Percentiles rank a stretch among this genome's conserved stretches.
These are phyloP conservation scores for Colletotrichum cordylinicola DNA, from an alignment of 2,329 filamentous ascomycete species.

Conservation along the genomic window DNA sequence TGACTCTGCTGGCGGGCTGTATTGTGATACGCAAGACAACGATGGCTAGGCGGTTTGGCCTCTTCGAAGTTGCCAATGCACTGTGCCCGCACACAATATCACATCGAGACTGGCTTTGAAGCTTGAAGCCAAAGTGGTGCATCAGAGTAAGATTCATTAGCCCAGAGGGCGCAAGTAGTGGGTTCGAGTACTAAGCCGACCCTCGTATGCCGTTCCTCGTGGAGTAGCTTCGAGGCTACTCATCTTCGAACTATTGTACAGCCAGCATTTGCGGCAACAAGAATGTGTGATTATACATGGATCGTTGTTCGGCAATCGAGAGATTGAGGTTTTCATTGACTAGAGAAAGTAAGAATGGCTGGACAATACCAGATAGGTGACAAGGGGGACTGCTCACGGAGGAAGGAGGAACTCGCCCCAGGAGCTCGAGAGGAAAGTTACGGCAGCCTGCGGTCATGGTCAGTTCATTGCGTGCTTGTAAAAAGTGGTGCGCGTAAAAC, in stretches of 20 bases:
- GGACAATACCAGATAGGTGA: not conserved
- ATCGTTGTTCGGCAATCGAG: not conserved
- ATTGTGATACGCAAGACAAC: not conserved
- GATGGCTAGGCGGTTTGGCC: not conserved
- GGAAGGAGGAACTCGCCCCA: slow-evolving; percentile 73
- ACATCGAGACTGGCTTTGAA: not conserved
- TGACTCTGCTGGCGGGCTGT: not conserved
- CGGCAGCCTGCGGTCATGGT: slow-evolving; percentile 55
- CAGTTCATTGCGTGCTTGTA: not conserved
- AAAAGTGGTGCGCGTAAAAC: slow-evolving; percentile 27
- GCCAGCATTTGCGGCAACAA: slow-evolving; percentile 17
- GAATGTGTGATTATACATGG: slow-evolving; percentile 16
- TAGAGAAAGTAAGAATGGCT: not conserved
- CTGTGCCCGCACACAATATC: not conserved
- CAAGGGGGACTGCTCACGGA: slow-evolving; percentile 50
- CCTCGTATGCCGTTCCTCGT: slow-evolving; percentile 3
- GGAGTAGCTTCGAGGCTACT: slow-evolving; percentile 5
- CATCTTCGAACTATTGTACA: slow-evolving; percentile 22
- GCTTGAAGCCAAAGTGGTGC: not conserved
- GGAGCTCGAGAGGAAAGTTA: slow-evolving; percentile 71
- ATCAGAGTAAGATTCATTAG: slow-evolving; percentile 12
- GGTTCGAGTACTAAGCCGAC: not conserved
- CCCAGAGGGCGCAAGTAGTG: not conserved
- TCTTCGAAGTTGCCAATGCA: not conserved
- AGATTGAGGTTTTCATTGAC: slow-evolving; percentile 9